phyloP scores from a whole-genome alignment of 2,329 filamentous ascomycete species.

The Cadophora gregata region DNA sequence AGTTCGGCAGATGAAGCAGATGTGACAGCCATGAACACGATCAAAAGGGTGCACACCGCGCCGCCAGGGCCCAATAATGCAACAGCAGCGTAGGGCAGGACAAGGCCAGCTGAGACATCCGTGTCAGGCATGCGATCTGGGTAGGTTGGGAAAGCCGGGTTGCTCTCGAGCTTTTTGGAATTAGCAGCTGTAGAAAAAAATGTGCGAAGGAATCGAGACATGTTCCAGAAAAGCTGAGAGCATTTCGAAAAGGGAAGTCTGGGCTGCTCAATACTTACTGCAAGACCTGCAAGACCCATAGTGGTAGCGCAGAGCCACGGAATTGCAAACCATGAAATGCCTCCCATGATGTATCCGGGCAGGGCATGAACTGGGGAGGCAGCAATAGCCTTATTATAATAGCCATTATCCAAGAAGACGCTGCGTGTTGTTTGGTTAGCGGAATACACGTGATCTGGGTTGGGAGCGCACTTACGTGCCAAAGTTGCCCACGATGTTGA shows the following conservation, averaged over 20 bases:
- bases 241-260: too few species aligned
- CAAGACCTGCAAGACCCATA: slow-evolving; percentile 82
- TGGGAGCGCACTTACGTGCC: slow-evolving; percentile 48
- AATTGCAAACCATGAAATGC: slow-evolving; percentile 90
- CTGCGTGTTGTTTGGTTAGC: slow-evolving; percentile 50
- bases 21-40: slow-evolving; percentile 91
- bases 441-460: background rate
- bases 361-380: slow-evolving; percentile 85
- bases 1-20: slow-evolving; percentile 82
- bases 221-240: too few species aligned
- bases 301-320: slow-evolving; percentile 90
- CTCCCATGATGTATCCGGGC: slow-evolving; percentile 82
- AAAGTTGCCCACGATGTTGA: slow-evolving; percentile 87
- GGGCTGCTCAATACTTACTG: slow-evolving; percentile 47
- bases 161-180: slow-evolving; percentile 63
- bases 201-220: background rate
- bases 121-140: slow-evolving; percentile 72
- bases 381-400: slow-evolving; percentile 94
- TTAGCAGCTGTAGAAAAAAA: background rate
- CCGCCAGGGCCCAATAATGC: slow-evolving; percentile 83
- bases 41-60: slow-evolving; percentile 76
- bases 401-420: slow-evolving; percentile 86
- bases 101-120: slow-evolving; percentile 83
- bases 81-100: slow-evolving; percentile 84
- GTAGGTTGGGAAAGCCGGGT: slow-evolving; percentile 73